Conservation (phyloP, 2,329 filamentous ascomycete genomes). For the Exophiala xenobiotica region DNA sequence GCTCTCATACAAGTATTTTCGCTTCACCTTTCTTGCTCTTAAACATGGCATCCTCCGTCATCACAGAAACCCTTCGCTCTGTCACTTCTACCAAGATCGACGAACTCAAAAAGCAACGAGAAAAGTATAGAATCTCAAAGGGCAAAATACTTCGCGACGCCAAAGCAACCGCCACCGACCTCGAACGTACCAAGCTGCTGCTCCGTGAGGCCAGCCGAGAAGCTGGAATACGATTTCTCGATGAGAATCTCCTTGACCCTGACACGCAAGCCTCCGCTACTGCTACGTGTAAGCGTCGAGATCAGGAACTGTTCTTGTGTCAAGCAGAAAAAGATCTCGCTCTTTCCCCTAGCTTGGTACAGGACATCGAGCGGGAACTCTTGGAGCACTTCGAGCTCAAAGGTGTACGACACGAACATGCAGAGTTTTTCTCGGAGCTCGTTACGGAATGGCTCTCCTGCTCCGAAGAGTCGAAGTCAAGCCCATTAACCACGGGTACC, state of each 20-base stretch:
- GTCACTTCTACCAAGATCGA: slow-evolving; percentile 58
- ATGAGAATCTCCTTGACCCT: slow-evolving; percentile 36
- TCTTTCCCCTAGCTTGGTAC: slow-evolving; percentile 48
- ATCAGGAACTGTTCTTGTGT: slow-evolving; percentile 53
- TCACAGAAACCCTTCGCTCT: slow-evolving; percentile 55
- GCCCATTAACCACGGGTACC: slow-evolving; percentile 28
- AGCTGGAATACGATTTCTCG: slow-evolving; percentile 39
- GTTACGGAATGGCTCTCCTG: slow-evolving; percentile 55
- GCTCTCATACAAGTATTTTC: background rate
- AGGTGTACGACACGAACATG: slow-evolving; percentile 56
- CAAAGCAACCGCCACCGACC: slow-evolving; percentile 33
- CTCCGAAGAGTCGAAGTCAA: slow-evolving; percentile 30
- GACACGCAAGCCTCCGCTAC: slow-evolving; percentile 17
- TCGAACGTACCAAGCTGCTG: slow-evolving; percentile 36
- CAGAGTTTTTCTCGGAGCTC: slow-evolving; percentile 56
- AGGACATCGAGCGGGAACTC: slow-evolving; percentile 50
- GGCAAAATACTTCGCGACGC: slow-evolving; percentile 40
- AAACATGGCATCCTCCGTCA: slow-evolving; percentile 35
- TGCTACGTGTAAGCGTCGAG: slow-evolving; percentile 34
- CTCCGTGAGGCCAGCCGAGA: slow-evolving; percentile 40
- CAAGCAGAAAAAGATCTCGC: slow-evolving; percentile 57
- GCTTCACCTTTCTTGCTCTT: background rate
- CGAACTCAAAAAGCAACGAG: slow-evolving; percentile 55
- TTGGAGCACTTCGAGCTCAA: slow-evolving; percentile 49
- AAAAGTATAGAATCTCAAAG: slow-evolving; percentile 51